Percentiles rank a stretch among this genome's conserved stretches.
These are phyloP conservation scores for Teunomyces gatunensis DNA, from an alignment of 805 yeast species.

Conservation along the genomic window DNA sequence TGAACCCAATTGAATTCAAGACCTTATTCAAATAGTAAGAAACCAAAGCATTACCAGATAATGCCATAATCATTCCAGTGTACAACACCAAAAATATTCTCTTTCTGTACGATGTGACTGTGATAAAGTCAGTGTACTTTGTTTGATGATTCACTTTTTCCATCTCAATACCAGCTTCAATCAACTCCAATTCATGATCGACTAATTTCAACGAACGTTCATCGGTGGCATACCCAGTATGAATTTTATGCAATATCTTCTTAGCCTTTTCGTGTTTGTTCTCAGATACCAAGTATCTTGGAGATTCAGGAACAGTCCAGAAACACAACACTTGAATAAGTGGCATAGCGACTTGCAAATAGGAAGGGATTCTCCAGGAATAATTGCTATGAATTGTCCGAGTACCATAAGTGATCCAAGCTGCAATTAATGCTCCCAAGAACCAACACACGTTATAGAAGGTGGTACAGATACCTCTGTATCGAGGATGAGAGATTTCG, in stretches of 20 bases:
- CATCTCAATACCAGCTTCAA: conserved; percentile 5
- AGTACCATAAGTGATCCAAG: conserved; percentile 51
- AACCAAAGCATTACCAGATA: conserved; percentile 7
- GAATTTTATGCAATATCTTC: conserved; percentile 6
- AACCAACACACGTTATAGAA: conserved; percentile 52
- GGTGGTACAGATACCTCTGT: conserved; percentile 26
- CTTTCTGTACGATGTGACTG: conserved; percentile 21
- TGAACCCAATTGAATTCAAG: conserved; percentile 4
- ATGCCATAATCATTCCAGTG: conserved; percentile 4
- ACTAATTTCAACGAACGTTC: conserved; percentile 9
- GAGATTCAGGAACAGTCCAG: conserved; percentile 31
- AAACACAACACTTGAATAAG: conserved; percentile 34
- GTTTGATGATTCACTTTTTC: neutral
- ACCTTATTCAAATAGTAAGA: conserved; percentile 6
- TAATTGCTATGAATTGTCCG: conserved; percentile 25
- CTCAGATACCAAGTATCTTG: conserved; percentile 21
- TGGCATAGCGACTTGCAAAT: conserved; percentile 50
- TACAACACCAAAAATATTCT: neutral
- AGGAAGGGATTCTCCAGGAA: conserved; percentile 57
- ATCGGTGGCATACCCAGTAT: conserved; percentile 14
- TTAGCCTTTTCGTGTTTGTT: conserved; percentile 16
- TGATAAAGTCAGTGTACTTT: conserved; percentile 4
- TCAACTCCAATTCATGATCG: conserved; percentile 3
- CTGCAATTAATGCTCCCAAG: conserved; percentile 51
- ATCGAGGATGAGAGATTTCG: conserved; percentile 48